Percentiles rank a stretch among this genome's conserved stretches.
phyloP scores from a whole-genome alignment of 2,329 filamentous ascomycete genomes.

The Talaromyces islandicus region DNA sequence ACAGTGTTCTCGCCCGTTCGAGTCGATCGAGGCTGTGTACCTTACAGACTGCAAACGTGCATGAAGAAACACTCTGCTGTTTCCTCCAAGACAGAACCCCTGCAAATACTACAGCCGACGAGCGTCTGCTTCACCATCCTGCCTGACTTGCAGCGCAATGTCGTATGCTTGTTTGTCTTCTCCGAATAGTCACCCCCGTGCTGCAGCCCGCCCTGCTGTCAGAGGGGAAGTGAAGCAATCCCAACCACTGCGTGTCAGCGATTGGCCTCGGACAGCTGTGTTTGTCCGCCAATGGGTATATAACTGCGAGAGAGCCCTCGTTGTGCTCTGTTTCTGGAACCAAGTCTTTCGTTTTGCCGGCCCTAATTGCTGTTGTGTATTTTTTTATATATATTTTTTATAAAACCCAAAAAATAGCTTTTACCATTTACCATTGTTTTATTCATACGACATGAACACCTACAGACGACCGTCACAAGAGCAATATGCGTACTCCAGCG shows the following conservation, averaged over 20 bases:
- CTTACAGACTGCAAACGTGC: neutral
- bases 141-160: neutral
- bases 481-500: conserved; percentile 11
- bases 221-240: neutral
- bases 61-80: neutral
- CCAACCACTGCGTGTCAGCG: neutral
- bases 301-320: neutral
- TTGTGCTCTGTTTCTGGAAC: neutral
- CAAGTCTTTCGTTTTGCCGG: neutral
- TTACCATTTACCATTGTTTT: neutral
- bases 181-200: neutral
- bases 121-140: neutral
- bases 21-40: neutral
- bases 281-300: neutral
- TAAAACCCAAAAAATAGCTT: neutral
- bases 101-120: neutral
- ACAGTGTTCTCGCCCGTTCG: neutral
- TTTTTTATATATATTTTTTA: neutral
- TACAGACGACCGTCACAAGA: conserved; percentile 34
- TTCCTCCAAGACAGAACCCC: neutral
- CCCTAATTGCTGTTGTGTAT: neutral
- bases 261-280: neutral
- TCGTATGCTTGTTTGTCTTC: neutral
- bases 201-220: neutral
- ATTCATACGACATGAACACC: conserved; percentile 29